Evolutionary conservation across 352 stramenopile genomes (phyloP).

Genomic region (Pythium volutum): DNA sequence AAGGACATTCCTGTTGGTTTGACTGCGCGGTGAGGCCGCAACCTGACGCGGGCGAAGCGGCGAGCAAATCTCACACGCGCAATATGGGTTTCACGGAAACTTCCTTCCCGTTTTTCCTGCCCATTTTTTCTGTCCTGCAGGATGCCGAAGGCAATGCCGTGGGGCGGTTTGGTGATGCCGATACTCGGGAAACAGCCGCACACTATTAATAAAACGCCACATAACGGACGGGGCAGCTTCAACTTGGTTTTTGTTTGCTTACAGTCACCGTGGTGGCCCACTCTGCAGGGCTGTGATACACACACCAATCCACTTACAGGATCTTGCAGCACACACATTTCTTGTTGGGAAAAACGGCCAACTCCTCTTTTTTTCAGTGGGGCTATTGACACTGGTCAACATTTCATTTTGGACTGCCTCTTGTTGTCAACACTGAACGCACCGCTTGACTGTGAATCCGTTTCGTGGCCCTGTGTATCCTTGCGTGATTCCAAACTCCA

Average conservation of each 20-base stretch:
- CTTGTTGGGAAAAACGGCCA: no score
- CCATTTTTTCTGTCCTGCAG: not conserved
- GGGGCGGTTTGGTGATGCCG: not conserved
- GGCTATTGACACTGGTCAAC: no score
- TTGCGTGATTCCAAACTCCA: no score
- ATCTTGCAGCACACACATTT: no score
- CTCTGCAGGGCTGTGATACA: not conserved
- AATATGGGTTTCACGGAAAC: constrained; percentile 4
- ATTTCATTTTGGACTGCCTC: no score
- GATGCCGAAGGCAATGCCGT: not conserved
- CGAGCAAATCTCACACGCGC: not conserved
- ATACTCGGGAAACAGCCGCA: not conserved
- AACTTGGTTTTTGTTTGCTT: not conserved
- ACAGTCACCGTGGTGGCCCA: not conserved
- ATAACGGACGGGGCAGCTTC: not conserved
- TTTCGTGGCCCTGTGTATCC: no score
- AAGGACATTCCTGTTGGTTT: not conserved
- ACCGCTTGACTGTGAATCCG: no score
- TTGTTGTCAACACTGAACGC: no score
- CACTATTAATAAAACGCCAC: not conserved
- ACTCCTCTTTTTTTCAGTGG: no score
- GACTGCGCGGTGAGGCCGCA: not conserved
- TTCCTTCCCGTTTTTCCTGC: not conserved
- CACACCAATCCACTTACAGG: no score
- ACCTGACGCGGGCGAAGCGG: constrained; percentile 1